Evolutionary conservation across 1,284 basidiomycete genomes (phyloP).

Genomic region (Cutaneotrichosporon daszewskae): DNA sequence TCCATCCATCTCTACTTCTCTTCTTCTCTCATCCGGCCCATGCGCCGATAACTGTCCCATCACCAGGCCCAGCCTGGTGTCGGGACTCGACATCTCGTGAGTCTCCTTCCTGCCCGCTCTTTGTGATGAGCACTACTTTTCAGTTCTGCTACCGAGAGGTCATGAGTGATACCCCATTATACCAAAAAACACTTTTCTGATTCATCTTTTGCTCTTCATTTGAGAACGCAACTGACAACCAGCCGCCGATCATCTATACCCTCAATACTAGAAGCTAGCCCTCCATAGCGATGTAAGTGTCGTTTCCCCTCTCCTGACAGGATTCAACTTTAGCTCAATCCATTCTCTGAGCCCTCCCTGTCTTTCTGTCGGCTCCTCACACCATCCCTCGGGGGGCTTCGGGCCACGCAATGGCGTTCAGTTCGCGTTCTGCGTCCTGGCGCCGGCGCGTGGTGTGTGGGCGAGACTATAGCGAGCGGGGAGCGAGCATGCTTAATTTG

Average conservation of each 20-base stretch:
- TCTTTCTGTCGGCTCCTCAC: constrained; percentile 14
- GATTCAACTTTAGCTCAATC: constrained; percentile 49
- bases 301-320: constrained; percentile 20
- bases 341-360: constrained; percentile 44
- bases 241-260: too few species aligned
- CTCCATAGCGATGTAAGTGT: constrained; percentile 12
- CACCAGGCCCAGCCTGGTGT: constrained; percentile 18
- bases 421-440: constrained; percentile 28
- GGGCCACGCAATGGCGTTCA: constrained; percentile 17
- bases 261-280: too few species aligned
- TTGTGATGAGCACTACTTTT: constrained; percentile 37
- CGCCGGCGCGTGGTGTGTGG: constrained; percentile 25
- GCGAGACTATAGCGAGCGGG: constrained; percentile 18
- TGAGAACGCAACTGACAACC: too few species aligned
- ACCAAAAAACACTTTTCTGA: constrained; percentile 40
- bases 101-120: constrained; percentile 10
- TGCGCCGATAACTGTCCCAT: constrained; percentile 4
- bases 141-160: constrained; percentile 49
- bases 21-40: constrained; percentile 1
- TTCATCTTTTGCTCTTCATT: background rate
- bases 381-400: constrained; percentile 24
- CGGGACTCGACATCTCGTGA: constrained; percentile 6
- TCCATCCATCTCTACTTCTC: background rate
- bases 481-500: constrained; percentile 36
- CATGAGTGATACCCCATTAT: constrained; percentile 44